Conservation (phyloP, 495 filamentous ascomycete genomes). For the Evansstolkia leycettana region DNA sequence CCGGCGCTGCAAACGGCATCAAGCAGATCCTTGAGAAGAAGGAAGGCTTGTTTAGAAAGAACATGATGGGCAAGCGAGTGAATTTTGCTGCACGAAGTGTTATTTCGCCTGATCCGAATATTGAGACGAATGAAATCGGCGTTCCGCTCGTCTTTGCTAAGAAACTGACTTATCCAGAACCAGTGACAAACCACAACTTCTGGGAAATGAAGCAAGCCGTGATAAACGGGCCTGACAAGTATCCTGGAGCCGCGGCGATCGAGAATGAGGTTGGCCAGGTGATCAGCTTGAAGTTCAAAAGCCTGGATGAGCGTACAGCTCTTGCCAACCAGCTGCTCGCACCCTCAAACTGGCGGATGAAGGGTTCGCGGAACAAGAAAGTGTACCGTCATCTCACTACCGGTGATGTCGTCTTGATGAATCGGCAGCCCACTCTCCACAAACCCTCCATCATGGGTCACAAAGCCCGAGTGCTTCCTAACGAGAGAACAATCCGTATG, state of each 20-base stretch:
- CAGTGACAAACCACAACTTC: conserved; percentile 94
- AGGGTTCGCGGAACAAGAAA: conserved; percentile 81
- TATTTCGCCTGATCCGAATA: conserved; percentile 96
- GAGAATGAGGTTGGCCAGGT: conserved; percentile 93
- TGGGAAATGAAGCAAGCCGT: conserved; percentile 93
- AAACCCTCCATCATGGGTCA: conserved; percentile 99
- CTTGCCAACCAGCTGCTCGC: conserved; percentile 87
- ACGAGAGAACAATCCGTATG: conserved; percentile 96
- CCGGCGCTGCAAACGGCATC: conserved; percentile 49
- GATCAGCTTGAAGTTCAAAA: conserved; percentile 76
- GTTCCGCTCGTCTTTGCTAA: conserved; percentile 93
- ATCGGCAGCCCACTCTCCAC: conserved; percentile 97
- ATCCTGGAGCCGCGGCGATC: conserved; percentile 87
- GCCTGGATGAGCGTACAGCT: conserved; percentile 67
- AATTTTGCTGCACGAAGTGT: conserved; percentile 97
- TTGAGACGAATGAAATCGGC: conserved; percentile 97
- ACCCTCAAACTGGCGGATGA: conserved; percentile 63
- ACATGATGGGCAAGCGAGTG: conserved; percentile 99
- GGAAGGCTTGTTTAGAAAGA: conserved; percentile 94
- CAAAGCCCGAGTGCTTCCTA: conserved; percentile 79
- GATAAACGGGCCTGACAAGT: conserved; percentile 84
- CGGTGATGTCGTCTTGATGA: conserved; percentile 96
- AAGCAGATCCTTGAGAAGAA: conserved; percentile 99
- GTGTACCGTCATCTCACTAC: conserved; percentile 93
- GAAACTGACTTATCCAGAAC: conserved; percentile 94